Evolutionary conservation across 257 asterid species (phyloP), one percentile per base, ranked within the genome.

Genomic region (Gentiana dahurica): DNA sequence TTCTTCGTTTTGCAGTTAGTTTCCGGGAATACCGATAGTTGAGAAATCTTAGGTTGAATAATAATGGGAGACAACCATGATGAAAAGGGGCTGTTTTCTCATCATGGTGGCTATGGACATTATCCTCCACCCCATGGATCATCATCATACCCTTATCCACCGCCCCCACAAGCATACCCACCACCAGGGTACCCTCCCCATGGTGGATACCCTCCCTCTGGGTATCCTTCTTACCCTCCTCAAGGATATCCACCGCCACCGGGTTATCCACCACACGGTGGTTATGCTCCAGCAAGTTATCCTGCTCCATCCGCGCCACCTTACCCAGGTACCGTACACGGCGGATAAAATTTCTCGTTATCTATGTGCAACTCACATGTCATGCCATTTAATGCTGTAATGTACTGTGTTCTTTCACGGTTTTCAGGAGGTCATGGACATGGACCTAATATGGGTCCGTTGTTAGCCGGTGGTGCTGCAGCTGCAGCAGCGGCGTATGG

Each of bases 401-500:
- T 41, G 46, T 41, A 41, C 5, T 41, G 46, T 4, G 3, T 5
- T 41, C 9, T 41, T 1, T 41, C 8, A 41, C 46, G 9, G 9
- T 41, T 24, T 41, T 41, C 8, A 39, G 44, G 44, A 41, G 46
- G 46, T 41, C 46, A 41, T 41, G 94, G 94, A 34, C 84, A 70
- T 65, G 86, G 87, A 55, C 13, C 68, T 59, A 10, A 48, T 51
- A 49, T 80, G 50, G 87, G 89, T 64, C 77, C 75, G 35, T 44
- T 91, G 61, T 52, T 91, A 69, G 95, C 94, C 15, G 98, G 96
- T 49, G 95, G 95, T 48, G 95, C 92, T 1, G 94, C 95, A 0
- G 95, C 88, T 1, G 94, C 94, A 2, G 95, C 89, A 0, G 95
- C 87, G 41, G 89, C 82, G 13, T 87, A 84, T 46, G 98, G 95